Percentiles rank a stretch among this genome's conserved stretches.
phyloP scores from a whole-genome alignment of 306 rosid species.

The Corylus heterophylla region DNA sequence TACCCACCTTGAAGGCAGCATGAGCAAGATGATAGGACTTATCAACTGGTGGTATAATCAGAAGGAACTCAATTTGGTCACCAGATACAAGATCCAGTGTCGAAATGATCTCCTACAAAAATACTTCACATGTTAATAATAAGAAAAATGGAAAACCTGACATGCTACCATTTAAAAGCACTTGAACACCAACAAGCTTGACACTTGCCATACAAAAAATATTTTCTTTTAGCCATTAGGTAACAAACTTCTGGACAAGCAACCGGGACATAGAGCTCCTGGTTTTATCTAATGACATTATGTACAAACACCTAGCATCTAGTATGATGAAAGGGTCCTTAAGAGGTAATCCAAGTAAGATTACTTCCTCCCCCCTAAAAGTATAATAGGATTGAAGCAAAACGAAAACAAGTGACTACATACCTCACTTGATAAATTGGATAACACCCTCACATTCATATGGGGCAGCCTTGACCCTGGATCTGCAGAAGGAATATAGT shows the following conservation, averaged over 20 bases:
- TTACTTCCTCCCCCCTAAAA: neutral
- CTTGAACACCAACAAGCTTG: neutral
- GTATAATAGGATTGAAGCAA: constrained; percentile 1
- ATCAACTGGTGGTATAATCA: constrained; percentile 63
- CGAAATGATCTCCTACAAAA: constrained; percentile 56
- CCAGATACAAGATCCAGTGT: constrained; percentile 72
- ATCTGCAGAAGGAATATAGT: constrained; percentile 68
- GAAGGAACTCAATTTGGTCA: constrained; percentile 68
- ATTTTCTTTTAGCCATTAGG: neutral
- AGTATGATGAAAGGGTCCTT: neutral
- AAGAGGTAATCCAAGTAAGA: neutral
- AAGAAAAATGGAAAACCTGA: constrained; percentile 14
- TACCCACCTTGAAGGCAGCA: constrained; percentile 60
- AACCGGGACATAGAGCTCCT: neutral
- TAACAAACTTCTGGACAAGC: neutral
- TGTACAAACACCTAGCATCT: neutral
- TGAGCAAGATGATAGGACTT: constrained; percentile 63
- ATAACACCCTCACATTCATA: constrained; percentile 57
- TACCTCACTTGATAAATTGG: constrained; percentile 57
- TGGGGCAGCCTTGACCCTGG: constrained; percentile 95
- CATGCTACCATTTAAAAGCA: neutral
- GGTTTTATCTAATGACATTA: neutral
- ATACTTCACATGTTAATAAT: constrained; percentile 1
- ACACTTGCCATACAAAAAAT: neutral
- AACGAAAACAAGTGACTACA: constrained; percentile 21